Base-by-base conservation (phyloP, 768 basidiomycete species). In the Psilocybe azurescens region DNA sequence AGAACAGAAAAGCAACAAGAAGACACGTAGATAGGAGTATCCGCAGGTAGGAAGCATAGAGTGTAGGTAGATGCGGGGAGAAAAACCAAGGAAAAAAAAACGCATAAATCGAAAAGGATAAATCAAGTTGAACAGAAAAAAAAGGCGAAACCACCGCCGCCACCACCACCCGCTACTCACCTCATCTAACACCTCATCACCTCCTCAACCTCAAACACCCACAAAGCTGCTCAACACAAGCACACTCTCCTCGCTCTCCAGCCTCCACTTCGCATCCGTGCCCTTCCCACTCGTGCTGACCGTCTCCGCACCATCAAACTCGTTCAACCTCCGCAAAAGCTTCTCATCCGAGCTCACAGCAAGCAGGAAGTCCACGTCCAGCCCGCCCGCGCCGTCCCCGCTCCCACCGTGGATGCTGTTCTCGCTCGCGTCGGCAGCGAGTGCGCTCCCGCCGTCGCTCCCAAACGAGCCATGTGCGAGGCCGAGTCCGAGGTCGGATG, bases 331-430 rank as follows among this genome's bases (percentile, higher is more conserved):
- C 66, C 88, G 82, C 73, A 94, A 73, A 65, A 94, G 67, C 76
- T 89, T 90, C 80, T 94, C 91, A 73, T 95, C 93, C 53, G 85
- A 82, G 56, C 90, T 88, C 39, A 92, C 71, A 9, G 86, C 88
- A 46, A 92, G 73, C 58, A 91, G 77, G 59, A 90, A 87, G 60
- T 86, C 83, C 46, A 81, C 72, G 41, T 67, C 67, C 30, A 62
- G 60, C 73, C 53, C 68, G 58, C 62, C 67, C 33, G 64, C 59
- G 14, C 63, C 62, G 14, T 60, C 67, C 10, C 69, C 69, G 20
- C 60, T 67, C 53, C 59, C 59, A 2, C 59, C 53, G 10, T 39
- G 36, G 46, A 53, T 11, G 10, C 41, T 60, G 32, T 60, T 54
- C 16, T 47, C 53, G 46, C 44, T n/a, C 51, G n/a, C 52, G 59